These are phyloP conservation scores for Panellus pusillus DNA, from an alignment of 768 basidiomycete genomes.

Conservation along the genomic window DNA sequence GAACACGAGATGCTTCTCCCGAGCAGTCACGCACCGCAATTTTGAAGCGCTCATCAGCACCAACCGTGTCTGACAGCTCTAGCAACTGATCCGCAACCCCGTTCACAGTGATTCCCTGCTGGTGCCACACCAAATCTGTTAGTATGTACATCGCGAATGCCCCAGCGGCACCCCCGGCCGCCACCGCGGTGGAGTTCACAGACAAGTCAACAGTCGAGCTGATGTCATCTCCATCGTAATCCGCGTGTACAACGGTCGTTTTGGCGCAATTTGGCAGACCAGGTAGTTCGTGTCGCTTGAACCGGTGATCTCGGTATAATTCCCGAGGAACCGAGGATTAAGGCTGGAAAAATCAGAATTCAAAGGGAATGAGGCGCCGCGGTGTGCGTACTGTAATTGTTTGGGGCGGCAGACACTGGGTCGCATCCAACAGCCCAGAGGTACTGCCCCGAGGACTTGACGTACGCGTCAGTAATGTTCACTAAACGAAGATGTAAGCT, in stretches of 20 bases:
- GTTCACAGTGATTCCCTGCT: conserved; percentile 1
- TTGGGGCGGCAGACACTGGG: not conserved
- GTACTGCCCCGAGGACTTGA: not conserved
- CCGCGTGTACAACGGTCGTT: not conserved
- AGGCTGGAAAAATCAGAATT: not conserved
- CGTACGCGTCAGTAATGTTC: conserved; percentile 9
- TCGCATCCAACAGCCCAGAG: conserved; percentile 10
- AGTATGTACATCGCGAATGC: conserved; percentile 7
- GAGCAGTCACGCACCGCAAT: no score
- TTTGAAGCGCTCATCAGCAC: not conserved
- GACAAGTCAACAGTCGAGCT: not conserved
- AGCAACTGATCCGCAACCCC: conserved; percentile 8
- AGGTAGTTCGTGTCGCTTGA: conserved; percentile 3
- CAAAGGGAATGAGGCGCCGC: not conserved
- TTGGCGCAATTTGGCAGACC: conserved; percentile 8
- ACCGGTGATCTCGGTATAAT: conserved; percentile 5
- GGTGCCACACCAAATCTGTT: conserved; percentile 8
- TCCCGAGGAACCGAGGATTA: conserved; percentile 3
- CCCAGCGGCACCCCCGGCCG: conserved; percentile 3
- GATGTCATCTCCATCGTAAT: not conserved
- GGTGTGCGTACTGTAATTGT: conserved; percentile 6
- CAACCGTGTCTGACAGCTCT: not conserved
- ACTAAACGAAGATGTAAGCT: not conserved
- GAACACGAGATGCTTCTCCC: no score
- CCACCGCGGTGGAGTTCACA: not conserved